phyloP scores from a whole-genome alignment of 2,329 filamentous ascomycete genomes.

The Colletotrichum scovillei region DNA sequence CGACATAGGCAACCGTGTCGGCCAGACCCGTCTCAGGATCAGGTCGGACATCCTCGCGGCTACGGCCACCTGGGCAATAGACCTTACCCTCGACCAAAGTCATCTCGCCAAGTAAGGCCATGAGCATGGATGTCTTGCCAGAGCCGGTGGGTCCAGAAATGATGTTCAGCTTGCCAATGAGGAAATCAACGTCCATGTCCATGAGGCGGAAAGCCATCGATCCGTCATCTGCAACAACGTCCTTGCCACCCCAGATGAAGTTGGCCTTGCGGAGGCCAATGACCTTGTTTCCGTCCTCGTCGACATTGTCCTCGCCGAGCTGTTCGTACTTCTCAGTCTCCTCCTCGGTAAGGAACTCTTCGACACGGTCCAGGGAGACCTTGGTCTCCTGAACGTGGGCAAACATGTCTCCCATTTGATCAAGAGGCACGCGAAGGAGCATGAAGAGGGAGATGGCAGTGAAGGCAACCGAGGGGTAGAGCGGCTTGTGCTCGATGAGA shows the following conservation, averaged over 20 bases:
- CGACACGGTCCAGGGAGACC: slow-evolving; percentile 95
- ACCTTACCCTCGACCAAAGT: slow-evolving; percentile 83
- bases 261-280: slow-evolving; percentile 89
- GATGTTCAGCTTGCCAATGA: slow-evolving; percentile 88
- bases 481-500: slow-evolving; percentile 84
- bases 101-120: slow-evolving; percentile 98
- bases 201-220: slow-evolving; percentile 85
- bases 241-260: slow-evolving; percentile 86
- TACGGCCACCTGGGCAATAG: slow-evolving; percentile 85
- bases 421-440: slow-evolving; percentile 89
- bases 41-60: slow-evolving; percentile 84
- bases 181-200: slow-evolving; percentile 85
- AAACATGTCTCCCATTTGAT: slow-evolving; percentile 98
- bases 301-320: slow-evolving; percentile 75
- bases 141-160: slow-evolving; percentile 93
- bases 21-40: slow-evolving; percentile 88
- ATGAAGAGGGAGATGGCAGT: slow-evolving; percentile 97
- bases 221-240: slow-evolving; percentile 69
- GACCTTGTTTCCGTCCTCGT: slow-evolving; percentile 75
- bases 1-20: slow-evolving; percentile 95
- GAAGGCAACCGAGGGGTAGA: slow-evolving; percentile 94
- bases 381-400: slow-evolving; percentile 98
- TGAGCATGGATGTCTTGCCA: slow-evolving; percentile 94
- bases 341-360: slow-evolving; percentile 91
- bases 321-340: slow-evolving; percentile 97